Evolutionary conservation across 805 yeast genomes (phyloP).

Genomic region (Schwanniomyces sp.): DNA sequence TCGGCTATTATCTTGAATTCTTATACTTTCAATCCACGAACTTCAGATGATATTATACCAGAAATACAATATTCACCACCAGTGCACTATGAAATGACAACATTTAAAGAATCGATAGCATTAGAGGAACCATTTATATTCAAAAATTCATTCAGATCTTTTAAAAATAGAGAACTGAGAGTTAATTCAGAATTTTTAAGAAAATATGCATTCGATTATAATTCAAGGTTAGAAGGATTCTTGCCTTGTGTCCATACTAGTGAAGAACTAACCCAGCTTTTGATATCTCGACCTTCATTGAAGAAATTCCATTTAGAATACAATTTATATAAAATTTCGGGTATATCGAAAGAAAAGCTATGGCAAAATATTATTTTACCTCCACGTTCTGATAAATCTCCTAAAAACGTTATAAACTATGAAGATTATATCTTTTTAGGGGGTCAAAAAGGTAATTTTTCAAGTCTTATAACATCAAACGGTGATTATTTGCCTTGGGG

Average conservation of each 20-base stretch:
- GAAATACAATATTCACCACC: neutral
- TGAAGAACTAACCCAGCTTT: constrained; percentile 11
- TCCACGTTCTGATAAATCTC: constrained; percentile 46
- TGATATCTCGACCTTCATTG: constrained; percentile 13
- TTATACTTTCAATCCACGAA: constrained; percentile 9
- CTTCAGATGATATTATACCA: constrained; percentile 16
- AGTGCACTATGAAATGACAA: constrained; percentile 11
- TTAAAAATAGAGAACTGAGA: constrained; percentile 45
- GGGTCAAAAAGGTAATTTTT: constrained; percentile 5
- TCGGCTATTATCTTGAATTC: constrained; percentile 1
- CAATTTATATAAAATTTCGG: constrained; percentile 34
- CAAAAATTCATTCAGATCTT: constrained; percentile 3
- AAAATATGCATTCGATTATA: constrained; percentile 49
- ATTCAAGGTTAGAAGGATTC: constrained; percentile 33
- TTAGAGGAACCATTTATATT: neutral
- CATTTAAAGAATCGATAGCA: constrained; percentile 8
- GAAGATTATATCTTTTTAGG: constrained; percentile 24
- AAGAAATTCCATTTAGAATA: constrained; percentile 25
- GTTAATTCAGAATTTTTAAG: constrained; percentile 50
- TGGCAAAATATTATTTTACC: constrained; percentile 55
- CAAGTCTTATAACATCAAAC: constrained; percentile 16
- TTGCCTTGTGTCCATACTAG: constrained; percentile 18
- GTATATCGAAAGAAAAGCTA: constrained; percentile 47
- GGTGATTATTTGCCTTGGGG: constrained; percentile 27
- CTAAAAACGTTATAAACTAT: constrained; percentile 17